A percentile compares a stretch with the other conserved stretches of the same genome.
Evolutionary conservation across 495 filamentous ascomycete species (phyloP).

Genomic region (Aspergillus conjunctus): DNA sequence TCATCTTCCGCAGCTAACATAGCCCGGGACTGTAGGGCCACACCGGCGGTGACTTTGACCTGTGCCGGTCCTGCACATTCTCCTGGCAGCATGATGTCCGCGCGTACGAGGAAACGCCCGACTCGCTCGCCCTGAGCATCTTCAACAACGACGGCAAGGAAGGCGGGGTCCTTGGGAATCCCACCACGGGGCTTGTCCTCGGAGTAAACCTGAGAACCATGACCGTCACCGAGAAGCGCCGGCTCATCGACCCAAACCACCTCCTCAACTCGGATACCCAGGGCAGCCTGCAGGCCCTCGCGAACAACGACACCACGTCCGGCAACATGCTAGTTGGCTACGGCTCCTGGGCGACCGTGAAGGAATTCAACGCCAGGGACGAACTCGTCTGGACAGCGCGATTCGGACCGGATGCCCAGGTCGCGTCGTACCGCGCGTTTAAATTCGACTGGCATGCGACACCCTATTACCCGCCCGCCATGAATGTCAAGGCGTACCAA

Average conservation of each 20-base stretch:
- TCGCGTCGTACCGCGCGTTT: not conserved
- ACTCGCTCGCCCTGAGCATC: not conserved
- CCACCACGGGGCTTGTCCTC: not conserved
- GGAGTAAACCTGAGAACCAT: not conserved
- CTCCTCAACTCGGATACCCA: not conserved
- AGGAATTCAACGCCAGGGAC: not conserved
- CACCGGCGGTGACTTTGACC: not conserved
- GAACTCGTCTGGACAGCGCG: not conserved
- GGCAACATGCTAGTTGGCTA: not conserved
- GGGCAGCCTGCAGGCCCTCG: not conserved
- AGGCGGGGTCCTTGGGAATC: not conserved
- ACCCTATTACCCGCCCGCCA: not conserved
- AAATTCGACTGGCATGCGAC: conserved; percentile 2
- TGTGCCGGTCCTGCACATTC: not conserved
- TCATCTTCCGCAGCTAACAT: not conserved
- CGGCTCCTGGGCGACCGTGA: not conserved
- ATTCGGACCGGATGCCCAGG: not conserved
- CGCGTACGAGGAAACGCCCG: not conserved
- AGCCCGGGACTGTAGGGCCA: not conserved
- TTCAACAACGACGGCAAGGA: conserved; percentile 1
- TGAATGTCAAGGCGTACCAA: not conserved
- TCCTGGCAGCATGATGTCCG: not conserved
- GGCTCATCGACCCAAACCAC: not conserved
- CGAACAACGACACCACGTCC: not conserved
- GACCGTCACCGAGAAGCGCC: not conserved